phyloP scores from a whole-genome alignment of 805 yeast genomes.

The Candida koratica region DNA sequence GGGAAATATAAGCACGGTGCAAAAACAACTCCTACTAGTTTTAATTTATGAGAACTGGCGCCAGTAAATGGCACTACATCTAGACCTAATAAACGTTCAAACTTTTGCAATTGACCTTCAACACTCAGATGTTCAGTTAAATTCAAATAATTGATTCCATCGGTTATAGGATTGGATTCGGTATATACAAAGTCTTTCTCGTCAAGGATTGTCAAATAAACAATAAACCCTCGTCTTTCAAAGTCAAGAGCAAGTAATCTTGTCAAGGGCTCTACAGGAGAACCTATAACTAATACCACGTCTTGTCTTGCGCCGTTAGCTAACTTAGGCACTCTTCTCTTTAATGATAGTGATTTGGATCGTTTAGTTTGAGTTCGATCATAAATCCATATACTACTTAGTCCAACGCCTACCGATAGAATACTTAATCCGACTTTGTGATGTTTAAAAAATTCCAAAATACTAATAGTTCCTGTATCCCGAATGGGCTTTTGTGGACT shows the following conservation, averaged over 20 bases:
- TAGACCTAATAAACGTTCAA: constrained; percentile 46
- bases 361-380: background rate
- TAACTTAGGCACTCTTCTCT: constrained; percentile 58
- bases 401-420: constrained; percentile 26
- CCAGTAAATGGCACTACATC: constrained; percentile 60
- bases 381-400: constrained; percentile 10
- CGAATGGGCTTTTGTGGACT: background rate
- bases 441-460: constrained; percentile 1
- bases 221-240: constrained; percentile 76
- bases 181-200: constrained; percentile 53
- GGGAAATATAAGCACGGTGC: constrained; percentile 70
- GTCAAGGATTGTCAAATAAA: constrained; percentile 67
- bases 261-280: constrained; percentile 71
- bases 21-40: constrained; percentile 61
- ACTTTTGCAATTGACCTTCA: constrained; percentile 45
- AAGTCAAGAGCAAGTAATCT: constrained; percentile 68
- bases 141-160: constrained; percentile 65
- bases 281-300: constrained; percentile 70
- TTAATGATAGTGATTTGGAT: constrained; percentile 10
- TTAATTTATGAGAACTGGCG: constrained; percentile 51
- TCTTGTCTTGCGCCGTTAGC: constrained; percentile 71
- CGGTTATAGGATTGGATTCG: constrained; percentile 53
- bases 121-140: constrained; percentile 46
- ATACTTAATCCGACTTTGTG: constrained; percentile 15
- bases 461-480: background rate